These are phyloP conservation scores for Heliosperma pusillum DNA, from an alignment of 148 eudicot genomes.

Conservation along the genomic window DNA sequence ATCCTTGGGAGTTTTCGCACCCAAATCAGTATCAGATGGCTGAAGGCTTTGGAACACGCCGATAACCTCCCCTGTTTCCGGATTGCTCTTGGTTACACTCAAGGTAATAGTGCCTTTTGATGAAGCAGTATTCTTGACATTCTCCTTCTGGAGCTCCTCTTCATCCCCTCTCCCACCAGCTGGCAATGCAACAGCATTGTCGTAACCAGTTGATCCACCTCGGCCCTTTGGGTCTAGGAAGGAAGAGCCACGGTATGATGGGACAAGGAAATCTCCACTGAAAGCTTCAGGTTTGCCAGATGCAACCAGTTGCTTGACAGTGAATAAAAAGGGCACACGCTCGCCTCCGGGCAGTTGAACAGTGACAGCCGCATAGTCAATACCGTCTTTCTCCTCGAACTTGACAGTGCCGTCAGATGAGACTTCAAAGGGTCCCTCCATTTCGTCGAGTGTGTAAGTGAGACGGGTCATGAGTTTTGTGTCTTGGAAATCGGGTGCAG, in stretches of 20 bases:
- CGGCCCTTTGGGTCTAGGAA: conserved; percentile 99
- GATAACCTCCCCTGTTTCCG: conserved; percentile 88
- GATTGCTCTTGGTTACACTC: conserved; percentile 67
- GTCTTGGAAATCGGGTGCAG: conserved; percentile 83
- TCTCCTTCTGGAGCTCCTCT: conserved; percentile 92
- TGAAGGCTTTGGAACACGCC: conserved; percentile 95
- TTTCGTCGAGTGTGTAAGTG: conserved; percentile 96
- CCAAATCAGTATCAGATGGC: conserved; percentile 98
- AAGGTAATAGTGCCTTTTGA: conserved; percentile 63
- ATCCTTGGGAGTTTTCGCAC: conserved; percentile 89
- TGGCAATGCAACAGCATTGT: conserved; percentile 92
- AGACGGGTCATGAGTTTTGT: conserved; percentile 98
- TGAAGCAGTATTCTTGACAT: conserved; percentile 67
- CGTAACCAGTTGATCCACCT: conserved; percentile 96
- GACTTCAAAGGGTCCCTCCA: conserved; percentile 94
- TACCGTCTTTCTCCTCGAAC: conserved; percentile 98
- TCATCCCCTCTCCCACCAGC: conserved; percentile 99
- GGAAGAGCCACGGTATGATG: conserved; percentile 96
- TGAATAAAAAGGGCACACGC: conserved; percentile 94
- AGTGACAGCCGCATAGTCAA: conserved; percentile 96
- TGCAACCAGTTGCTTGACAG: conserved; percentile 88
- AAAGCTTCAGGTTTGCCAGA: conserved; percentile 84
- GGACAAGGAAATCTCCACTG: conserved; percentile 77
- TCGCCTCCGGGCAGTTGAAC: conserved; percentile 99
- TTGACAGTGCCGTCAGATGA: conserved; percentile 68